phyloP scores from a whole-genome alignment of 495 filamentous ascomycete species.

The Penicillium ochrochloron region DNA sequence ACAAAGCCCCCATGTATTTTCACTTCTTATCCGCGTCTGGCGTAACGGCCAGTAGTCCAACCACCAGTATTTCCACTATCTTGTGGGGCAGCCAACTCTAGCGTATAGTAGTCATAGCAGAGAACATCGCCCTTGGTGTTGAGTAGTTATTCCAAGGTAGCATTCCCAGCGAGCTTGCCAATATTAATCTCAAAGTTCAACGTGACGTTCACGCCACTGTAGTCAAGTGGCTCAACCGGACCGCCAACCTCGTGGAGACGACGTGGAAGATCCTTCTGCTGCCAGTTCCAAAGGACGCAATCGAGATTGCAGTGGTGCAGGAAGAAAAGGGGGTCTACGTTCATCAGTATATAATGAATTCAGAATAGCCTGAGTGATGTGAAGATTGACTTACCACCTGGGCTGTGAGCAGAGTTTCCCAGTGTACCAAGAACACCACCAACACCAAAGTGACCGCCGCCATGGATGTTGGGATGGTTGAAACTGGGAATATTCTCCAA shows the following conservation, averaged over 20 bases:
- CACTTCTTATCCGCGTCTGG: background rate
- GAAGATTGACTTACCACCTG: background rate
- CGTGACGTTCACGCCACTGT: conserved; percentile 26
- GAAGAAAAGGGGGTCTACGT: conserved; percentile 56
- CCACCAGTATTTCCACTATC: background rate
- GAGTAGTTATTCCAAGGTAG: background rate
- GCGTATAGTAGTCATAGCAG: background rate
- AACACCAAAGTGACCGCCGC: background rate
- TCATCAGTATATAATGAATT: background rate
- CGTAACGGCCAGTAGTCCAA: background rate
- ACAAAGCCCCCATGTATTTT: background rate
- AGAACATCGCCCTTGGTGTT: background rate
- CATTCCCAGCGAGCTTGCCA: background rate
- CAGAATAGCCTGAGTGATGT: background rate
- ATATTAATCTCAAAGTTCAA: conserved; percentile 21
- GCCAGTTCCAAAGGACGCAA: conserved; percentile 61
- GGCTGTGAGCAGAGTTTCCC: background rate
- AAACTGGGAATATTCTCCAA: conserved; percentile 29
- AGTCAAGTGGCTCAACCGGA: conserved; percentile 24
- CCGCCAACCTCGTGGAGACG: conserved; percentile 30
- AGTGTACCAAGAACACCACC: conserved; percentile 1
- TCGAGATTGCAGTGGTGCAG: conserved; percentile 58
- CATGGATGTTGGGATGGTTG: conserved; percentile 1
- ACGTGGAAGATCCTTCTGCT: conserved; percentile 43
- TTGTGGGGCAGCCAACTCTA: background rate